These are phyloP conservation scores for Podospora pseudocomata DNA, from an alignment of 495 filamentous ascomycete genomes.

Conservation along the genomic window DNA sequence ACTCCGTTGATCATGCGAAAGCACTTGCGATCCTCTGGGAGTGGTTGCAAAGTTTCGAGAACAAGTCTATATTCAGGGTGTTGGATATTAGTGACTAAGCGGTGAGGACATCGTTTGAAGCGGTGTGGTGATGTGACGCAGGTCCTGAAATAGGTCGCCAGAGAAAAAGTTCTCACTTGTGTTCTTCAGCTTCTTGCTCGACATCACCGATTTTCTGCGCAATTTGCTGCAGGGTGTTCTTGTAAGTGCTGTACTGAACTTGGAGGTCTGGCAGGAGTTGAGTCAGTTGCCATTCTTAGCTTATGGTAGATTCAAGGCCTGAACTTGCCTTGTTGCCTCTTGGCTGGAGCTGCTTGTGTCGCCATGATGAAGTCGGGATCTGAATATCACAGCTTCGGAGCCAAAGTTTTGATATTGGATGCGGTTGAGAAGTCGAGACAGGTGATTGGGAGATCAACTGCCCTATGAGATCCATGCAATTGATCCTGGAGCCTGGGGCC, in stretches of 20 bases:
- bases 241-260: conserved; percentile 89
- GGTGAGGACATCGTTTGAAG: conserved; percentile 30
- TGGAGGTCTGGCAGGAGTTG: conserved; percentile 71
- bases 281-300: conserved; percentile 17
- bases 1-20: conserved; percentile 99
- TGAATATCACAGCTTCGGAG: neutral
- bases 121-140: conserved; percentile 38
- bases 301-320: neutral
- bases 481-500: neutral
- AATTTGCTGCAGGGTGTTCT: conserved; percentile 88
- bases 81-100: conserved; percentile 25
- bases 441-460: conserved; percentile 1
- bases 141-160: conserved; percentile 15
- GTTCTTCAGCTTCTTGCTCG: conserved; percentile 94
- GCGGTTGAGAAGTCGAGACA: conserved; percentile 3
- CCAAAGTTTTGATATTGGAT: conserved; percentile 1
- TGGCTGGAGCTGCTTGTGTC: conserved; percentile 44
- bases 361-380: conserved; percentile 33
- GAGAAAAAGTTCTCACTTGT: conserved; percentile 66
- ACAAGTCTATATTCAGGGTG: conserved; percentile 66
- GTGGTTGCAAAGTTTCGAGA: conserved; percentile 84
- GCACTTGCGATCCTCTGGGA: conserved; percentile 85
- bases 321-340: conserved; percentile 79
- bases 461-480: neutral
- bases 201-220: conserved; percentile 96